Evolutionary conservation across 1,284 basidiomycete species (phyloP).

Genomic region (Fomitopsis pinicola): DNA sequence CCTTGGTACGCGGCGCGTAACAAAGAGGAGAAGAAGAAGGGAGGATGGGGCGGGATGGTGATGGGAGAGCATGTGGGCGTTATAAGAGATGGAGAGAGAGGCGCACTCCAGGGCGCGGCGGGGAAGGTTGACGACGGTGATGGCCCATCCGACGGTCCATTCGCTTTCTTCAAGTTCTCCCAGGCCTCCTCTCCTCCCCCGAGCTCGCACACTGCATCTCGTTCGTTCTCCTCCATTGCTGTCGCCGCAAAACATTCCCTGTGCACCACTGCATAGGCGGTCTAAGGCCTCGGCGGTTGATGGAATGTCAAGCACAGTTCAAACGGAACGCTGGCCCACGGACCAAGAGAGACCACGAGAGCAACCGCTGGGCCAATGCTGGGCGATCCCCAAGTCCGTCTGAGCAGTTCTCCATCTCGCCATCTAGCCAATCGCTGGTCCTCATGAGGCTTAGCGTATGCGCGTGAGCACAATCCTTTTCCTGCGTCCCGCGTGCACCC

Average conservation of each 20-base stretch:
- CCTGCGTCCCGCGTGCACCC: neutral
- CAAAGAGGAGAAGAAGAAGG: neutral
- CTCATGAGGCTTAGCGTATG: neutral
- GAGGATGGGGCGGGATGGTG: neutral
- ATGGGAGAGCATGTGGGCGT: neutral
- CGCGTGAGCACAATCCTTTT: neutral
- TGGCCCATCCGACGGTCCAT: neutral
- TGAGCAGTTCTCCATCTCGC: neutral
- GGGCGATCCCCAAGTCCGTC: too few relatives aligned
- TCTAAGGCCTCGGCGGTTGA: too few relatives aligned
- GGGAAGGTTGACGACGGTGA: neutral
- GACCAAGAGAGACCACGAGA: too few relatives aligned
- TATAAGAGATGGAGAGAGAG: neutral
- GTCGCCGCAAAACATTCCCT: neutral
- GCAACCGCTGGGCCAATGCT: too few relatives aligned
- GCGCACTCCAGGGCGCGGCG: neutral
- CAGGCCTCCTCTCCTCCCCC: neutral
- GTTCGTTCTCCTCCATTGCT: neutral
- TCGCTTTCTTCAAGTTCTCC: neutral
- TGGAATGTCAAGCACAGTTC: too few relatives aligned
- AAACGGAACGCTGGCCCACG: too few relatives aligned
- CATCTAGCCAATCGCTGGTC: neutral
- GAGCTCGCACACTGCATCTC: neutral
- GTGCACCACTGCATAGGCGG: too few relatives aligned
- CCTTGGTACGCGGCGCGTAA: neutral